Base-by-base conservation (phyloP, 305 asterid species). In the Solanum hybrid region DNA sequence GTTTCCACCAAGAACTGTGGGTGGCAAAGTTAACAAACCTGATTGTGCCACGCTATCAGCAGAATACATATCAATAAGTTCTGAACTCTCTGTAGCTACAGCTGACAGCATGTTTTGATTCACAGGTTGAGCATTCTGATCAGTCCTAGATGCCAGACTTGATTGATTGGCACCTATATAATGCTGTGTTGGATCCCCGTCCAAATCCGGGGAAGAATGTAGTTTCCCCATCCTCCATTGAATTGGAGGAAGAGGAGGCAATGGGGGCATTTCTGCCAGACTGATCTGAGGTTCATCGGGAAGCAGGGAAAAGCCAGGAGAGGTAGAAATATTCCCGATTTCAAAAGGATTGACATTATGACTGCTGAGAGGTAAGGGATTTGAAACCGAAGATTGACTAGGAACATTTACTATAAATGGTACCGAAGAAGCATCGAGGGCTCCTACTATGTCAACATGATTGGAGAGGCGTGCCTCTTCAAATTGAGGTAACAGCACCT, bases 181-280 rank as follows among this genome's bases (percentile, higher is more conserved):
- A 20, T 88, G 90, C 89, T 86, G 91, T 88, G 36, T 88, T 79
- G 46, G 87, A 91, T 92, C 94, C 85, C 88, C 90, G 89, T 91
- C 94, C 36, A 86, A 88, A 88, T 91, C 91, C 85, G 94, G 90
- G 24, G 92, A 90, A 89, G 91, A 92, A 90, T 91, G 95, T 90
- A 92, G 90, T 91, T 93, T 96, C 29, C 97, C 97, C 91, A 94
- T 93, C 93, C 94, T 95, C 99, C 99, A 97, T 88, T 96, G 98
- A 89, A 95, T 94, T 26, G 99, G 99, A 92, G 99, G 99, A 88
- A 97, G 99, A 90, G 99, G 99, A 77, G 99, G 99, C 95, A 96
- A 88, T 51, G 99, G 98, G 91, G 99, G 96, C 92, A 92, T 88
- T 78, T 97, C 98, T 22, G 91, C 92, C 90, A 91, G 93, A 88